These are phyloP conservation scores for Agapanthus africanus DNA, from an alignment of 106 monocot genomes.

Conservation along the genomic window DNA sequence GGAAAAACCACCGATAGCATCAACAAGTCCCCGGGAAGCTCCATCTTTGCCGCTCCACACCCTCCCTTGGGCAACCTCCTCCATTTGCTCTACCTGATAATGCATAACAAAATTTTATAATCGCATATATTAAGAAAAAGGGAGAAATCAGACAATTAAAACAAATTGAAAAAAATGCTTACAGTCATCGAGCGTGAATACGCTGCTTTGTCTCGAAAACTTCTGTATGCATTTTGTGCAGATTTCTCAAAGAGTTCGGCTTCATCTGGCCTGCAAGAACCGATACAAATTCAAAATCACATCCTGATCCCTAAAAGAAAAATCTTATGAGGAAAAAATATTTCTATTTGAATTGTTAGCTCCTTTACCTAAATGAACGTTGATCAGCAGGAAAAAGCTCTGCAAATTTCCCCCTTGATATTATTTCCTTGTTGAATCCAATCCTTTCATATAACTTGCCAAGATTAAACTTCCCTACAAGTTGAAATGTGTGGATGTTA, in stretches of 20 bases:
- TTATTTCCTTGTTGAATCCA: slow-evolving; percentile 81
- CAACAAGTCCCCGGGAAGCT: slow-evolving; percentile 68
- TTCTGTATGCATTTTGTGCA: slow-evolving; percentile 54
- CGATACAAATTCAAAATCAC: too few relatives aligned
- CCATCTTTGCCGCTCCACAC: slow-evolving; percentile 91
- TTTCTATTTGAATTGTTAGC: too few relatives aligned
- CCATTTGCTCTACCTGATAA: slow-evolving; percentile 84
- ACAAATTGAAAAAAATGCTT: slow-evolving; percentile 13
- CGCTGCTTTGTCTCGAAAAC: slow-evolving; percentile 91
- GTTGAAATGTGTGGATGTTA: slow-evolving; percentile 1
- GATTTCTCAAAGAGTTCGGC: slow-evolving; percentile 72
- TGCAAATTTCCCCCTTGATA: slow-evolving; percentile 88
- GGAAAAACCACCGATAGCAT: slow-evolving; percentile 81
- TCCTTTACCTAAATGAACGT: slow-evolving; percentile 85
- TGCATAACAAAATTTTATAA: slow-evolving; percentile 5
- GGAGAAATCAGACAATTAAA: background rate
- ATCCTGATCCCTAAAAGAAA: too few relatives aligned
- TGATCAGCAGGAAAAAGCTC: slow-evolving; percentile 82
- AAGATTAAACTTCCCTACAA: slow-evolving; percentile 71
- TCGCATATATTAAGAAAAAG: background rate
- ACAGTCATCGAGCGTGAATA: slow-evolving; percentile 88
- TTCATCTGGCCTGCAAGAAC: slow-evolving; percentile 64
- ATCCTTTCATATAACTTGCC: slow-evolving; percentile 85
- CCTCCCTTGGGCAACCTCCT: slow-evolving; percentile 86
- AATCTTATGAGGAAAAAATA: too few relatives aligned